Base-by-base conservation (phyloP, 192 early-diverging fungal genomes). In the Coemansia sp. region DNA sequence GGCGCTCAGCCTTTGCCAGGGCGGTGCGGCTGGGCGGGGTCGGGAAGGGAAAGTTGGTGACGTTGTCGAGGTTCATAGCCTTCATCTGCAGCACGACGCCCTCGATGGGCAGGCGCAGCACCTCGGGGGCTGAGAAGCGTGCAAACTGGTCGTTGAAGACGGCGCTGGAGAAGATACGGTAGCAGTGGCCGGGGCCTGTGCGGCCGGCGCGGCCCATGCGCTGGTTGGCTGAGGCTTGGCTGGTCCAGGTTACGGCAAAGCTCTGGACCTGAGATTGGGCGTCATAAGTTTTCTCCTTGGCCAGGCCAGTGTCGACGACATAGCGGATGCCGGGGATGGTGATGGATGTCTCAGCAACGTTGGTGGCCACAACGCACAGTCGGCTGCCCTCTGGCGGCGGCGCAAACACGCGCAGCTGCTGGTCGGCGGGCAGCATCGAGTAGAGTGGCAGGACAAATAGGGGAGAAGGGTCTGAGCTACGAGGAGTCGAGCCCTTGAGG, bases 1-100 rank as follows among this genome's bases (percentile, higher is more conserved):
- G 60, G 36, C 87, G 88, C 74, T 98, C 94, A 8, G 95, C 93
- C 38, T 88, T 83, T 11, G 67, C 65, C 57, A 99, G 79, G 35
- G 87, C 87, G 2, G 86, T 67, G 6, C 82, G 70, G 33, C 84
- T 85, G 32, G 97, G 97, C 32, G 94, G 91, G 8, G 96, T 98
- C 6, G 96, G 95, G 81, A 98, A 99, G 29, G 97, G 97, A 71
- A 99, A 99, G 62, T 93, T 93, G 60, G 87, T 80, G 8, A 99
- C 94, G 57, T 92, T 91, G 57, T 95, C 88, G 60, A 99, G 92
- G 58, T 90, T 87, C 95, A 99, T 99, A 15, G 88, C 76, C 81
- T 99, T 99, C 96, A 99, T 98, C 63, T 92, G 91, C 42, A 99
- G 81, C 8, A 98, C 92, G 10, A 98, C 93, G 43, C 91, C 93